A percentile compares a stretch with the other conserved stretches of the same genome.
These are phyloP conservation scores for Claviceps monticola DNA, from an alignment of 2,329 filamentous ascomycete genomes.

Conservation along the genomic window DNA sequence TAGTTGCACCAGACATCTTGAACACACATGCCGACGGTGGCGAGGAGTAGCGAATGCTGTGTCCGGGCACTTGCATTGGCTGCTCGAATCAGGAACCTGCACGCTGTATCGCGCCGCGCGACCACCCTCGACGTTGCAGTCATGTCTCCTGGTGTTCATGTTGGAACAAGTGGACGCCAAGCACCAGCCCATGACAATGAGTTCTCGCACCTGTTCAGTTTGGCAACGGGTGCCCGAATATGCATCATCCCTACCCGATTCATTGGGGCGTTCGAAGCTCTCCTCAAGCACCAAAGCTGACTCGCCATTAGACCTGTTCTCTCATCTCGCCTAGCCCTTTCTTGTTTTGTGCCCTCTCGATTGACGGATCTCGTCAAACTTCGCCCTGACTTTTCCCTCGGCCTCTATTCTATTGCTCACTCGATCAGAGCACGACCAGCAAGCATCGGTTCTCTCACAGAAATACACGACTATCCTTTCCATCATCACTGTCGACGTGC, in stretches of 20 bases:
- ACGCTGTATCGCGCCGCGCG: background rate
- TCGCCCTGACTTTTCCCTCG: background rate
- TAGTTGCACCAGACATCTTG: background rate
- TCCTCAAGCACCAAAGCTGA: background rate
- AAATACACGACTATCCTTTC: background rate
- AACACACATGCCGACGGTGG: background rate
- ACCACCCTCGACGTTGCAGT: background rate
- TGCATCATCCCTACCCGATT: background rate
- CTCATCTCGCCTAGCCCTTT: background rate
- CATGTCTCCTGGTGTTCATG: background rate
- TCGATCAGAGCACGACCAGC: background rate
- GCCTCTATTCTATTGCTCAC: background rate
- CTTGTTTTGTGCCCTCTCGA: background rate
- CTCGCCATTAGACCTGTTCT: background rate
- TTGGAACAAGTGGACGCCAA: background rate
- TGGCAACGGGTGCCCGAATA: background rate
- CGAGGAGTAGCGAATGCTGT: no score
- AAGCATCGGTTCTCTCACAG: background rate
- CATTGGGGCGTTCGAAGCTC: no score
- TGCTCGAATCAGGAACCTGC: background rate
- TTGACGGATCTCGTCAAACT: background rate
- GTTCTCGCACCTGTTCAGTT: background rate
- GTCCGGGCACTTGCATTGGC: background rate
- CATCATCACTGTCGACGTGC: conserved; percentile 3
- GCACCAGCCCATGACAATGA: background rate